A percentile compares a stretch with the other conserved stretches of the same genome.
Conservation (phyloP, 2,329 filamentous ascomycete genomes). For the Colletotrichum sp. region DNA sequence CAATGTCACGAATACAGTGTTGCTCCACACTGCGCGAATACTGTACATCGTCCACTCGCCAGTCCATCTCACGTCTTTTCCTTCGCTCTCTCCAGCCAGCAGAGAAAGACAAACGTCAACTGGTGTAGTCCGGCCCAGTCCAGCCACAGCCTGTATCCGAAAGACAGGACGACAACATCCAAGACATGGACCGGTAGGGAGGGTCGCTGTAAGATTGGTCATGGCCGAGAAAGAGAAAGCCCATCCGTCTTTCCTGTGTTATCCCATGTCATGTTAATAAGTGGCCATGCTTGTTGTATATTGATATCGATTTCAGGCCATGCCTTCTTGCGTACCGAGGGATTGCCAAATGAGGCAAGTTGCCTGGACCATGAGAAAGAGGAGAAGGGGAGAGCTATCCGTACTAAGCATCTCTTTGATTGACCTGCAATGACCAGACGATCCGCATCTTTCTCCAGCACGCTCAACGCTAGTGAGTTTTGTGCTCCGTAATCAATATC, state of each 20-base stretch:
- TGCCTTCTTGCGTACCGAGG: background rate
- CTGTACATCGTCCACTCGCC: background rate
- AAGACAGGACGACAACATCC: background rate
- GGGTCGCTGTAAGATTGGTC: background rate
- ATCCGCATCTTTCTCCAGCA: background rate
- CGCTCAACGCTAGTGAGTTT: background rate
- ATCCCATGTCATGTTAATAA: constrained; percentile 8
- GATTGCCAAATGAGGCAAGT: background rate
- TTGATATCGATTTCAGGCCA: constrained; percentile 11
- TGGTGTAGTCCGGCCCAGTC: background rate
- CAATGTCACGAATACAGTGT: constrained; percentile 18
- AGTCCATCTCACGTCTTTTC: background rate
- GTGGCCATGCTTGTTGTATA: constrained; percentile 7
- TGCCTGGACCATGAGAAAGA: background rate
- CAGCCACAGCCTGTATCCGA: background rate
- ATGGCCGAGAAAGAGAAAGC: background rate
- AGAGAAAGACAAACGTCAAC: background rate
- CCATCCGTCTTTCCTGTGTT: background rate
- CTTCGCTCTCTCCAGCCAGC: background rate
- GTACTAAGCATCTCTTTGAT: background rate
- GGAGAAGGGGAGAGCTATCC: background rate
- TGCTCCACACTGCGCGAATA: constrained; percentile 4
- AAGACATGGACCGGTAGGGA: background rate
- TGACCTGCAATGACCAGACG: background rate
- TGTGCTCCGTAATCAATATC: background rate